Evolutionary conservation across 805 yeast species (phyloP).

Genomic region (Wickerhamomyces bisporus): DNA sequence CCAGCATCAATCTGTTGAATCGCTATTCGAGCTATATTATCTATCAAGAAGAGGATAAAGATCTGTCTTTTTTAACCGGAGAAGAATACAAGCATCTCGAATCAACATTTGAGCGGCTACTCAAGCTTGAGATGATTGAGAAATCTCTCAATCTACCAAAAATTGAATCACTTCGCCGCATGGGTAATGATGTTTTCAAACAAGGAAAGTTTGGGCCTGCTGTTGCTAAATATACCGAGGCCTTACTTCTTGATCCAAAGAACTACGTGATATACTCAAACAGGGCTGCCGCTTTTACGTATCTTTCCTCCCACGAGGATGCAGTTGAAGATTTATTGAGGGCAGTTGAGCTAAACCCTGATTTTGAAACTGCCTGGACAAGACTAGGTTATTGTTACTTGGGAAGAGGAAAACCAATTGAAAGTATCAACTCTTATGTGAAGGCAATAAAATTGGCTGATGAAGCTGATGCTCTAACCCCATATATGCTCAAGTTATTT

Average conservation of each 20-base stretch:
- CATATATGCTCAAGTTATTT: slow-evolving; percentile 12
- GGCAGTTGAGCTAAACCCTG: slow-evolving; percentile 28
- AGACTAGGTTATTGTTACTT: slow-evolving; percentile 32
- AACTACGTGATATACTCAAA: slow-evolving; percentile 31
- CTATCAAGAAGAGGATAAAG: slow-evolving; percentile 6
- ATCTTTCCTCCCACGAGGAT: slow-evolving; percentile 28
- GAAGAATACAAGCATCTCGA: background rate
- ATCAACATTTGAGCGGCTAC: slow-evolving; percentile 11
- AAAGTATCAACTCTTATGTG: slow-evolving; percentile 32
- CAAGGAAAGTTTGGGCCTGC: slow-evolving; percentile 24
- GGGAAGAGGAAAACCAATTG: slow-evolving; percentile 31
- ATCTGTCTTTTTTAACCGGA: slow-evolving; percentile 6
- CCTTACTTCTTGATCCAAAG: slow-evolving; percentile 27
- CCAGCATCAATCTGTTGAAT: slow-evolving; percentile 6
- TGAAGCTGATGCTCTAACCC: slow-evolving; percentile 6
- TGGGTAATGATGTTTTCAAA: slow-evolving; percentile 15
- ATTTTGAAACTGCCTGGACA: slow-evolving; percentile 34
- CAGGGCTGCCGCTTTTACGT: slow-evolving; percentile 36
- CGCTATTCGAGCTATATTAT: slow-evolving; percentile 12
- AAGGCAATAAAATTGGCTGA: slow-evolving; percentile 26
- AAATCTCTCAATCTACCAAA: background rate
- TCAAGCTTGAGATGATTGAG: slow-evolving; percentile 5
- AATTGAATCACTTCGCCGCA: slow-evolving; percentile 9
- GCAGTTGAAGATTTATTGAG: slow-evolving; percentile 32
- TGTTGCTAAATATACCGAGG: slow-evolving; percentile 32